Evolutionary conservation across 164 flowering plant species (phyloP).

Genomic region (Buxus sempervirens): DNA sequence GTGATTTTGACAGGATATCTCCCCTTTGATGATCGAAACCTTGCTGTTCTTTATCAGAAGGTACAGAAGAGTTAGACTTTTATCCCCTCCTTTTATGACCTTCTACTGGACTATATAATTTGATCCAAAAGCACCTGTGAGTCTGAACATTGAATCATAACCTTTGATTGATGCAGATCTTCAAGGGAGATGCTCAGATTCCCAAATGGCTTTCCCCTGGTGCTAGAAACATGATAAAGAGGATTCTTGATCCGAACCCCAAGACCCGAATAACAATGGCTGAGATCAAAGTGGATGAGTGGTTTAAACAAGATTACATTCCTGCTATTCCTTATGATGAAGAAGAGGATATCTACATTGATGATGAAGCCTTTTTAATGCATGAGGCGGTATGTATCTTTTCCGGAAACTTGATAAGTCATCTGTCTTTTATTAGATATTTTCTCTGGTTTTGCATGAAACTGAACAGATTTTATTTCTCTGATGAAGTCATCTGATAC

Average conservation of each 20-base stretch:
- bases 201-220: slow-evolving; percentile 88
- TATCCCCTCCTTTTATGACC: background rate
- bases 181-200: slow-evolving; percentile 65
- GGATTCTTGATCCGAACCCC: slow-evolving; percentile 94
- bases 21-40: slow-evolving; percentile 90
- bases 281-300: slow-evolving; percentile 62
- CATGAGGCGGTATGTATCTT: slow-evolving; percentile 39
- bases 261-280: slow-evolving; percentile 59
- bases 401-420: too few species aligned
- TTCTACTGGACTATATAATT: too few species aligned
- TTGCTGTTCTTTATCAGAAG: slow-evolving; percentile 93
- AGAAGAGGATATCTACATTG: slow-evolving; percentile 44
- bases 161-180: slow-evolving; percentile 43
- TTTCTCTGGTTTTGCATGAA: background rate
- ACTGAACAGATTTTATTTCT: slow-evolving; percentile 7
- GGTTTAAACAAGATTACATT: slow-evolving; percentile 72
- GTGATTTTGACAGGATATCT: slow-evolving; percentile 83
- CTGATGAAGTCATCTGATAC: slow-evolving; percentile 40
- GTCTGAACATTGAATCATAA: background rate
- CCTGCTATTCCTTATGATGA: slow-evolving; percentile 62
- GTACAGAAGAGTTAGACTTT: slow-evolving; percentile 25
- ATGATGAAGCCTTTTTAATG: slow-evolving; percentile 55
- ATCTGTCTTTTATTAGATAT: background rate
- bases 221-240: slow-evolving; percentile 62
- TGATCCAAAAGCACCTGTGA: background rate